Evolutionary conservation across 2,329 filamentous ascomycete genomes (phyloP), one percentile per base, ranked within the genome.

Genomic region (Metarhizium sp.): DNA sequence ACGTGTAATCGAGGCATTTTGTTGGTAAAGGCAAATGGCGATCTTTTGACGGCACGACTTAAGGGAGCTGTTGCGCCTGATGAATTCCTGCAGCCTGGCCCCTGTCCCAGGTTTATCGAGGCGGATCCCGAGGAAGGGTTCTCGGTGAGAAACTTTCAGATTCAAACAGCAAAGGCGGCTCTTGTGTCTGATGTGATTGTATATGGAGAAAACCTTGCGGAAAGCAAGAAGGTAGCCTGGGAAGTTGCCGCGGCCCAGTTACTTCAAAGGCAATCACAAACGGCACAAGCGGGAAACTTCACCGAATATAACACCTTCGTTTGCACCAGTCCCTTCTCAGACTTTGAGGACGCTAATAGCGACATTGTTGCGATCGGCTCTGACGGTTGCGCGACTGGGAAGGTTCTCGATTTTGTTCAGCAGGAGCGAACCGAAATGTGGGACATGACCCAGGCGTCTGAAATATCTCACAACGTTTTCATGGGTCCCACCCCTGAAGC

Each of bases 121-220:
- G 80, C 86, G 45, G 94, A 99, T 66, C 94, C 94, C 1, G 81
- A 76, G 55, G 89, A 95, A 61, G 94, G 94, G 8, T 97, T 97
- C 67, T 96, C 90, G 4, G 92, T 97, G 47, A 84, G 94, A 49
- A 97, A 97, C 69, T 99, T 99, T 67, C 92, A 97, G 64, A 97
- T 97, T 43, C 94, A 99, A 70, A 81, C 89, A 0, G 88, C 88
- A 57, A 99, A 99, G 69, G 76, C 89, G 60, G 92, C 92, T 54
- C 83, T 88, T 60, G 81, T 94, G 8, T 96, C 92, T 0, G 94
- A 99, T 68, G 90, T 99, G 60, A 80, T 99, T 45, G 82, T 99
- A 1, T 99, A 99, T 67, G 90, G 90, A 13, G 87, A 92, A 54
- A 81, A 90, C 60, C 73, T 76, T 42, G 78, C 77, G 2, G 72